Evolutionary conservation across 2,329 filamentous ascomycete genomes (phyloP).

Genomic region (Aspergillus alliaceus): DNA sequence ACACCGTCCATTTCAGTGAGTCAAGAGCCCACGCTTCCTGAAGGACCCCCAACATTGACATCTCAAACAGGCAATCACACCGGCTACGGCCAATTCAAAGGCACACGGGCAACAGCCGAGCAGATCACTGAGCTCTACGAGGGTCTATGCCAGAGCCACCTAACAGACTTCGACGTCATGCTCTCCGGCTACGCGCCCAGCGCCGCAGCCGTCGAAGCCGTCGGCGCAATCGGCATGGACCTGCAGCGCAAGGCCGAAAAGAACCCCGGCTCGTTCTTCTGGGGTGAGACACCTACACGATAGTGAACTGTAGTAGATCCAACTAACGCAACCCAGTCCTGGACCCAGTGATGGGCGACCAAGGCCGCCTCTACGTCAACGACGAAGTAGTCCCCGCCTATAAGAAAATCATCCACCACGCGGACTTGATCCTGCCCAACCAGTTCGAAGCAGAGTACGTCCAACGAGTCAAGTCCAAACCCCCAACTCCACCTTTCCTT

Average conservation of each 20-base stretch:
- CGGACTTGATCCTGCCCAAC: conserved; percentile 91
- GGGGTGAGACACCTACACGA: conserved; percentile 54
- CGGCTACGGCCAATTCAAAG: conserved; percentile 85
- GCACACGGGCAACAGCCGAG: conserved; percentile 74
- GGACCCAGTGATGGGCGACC: conserved; percentile 98
- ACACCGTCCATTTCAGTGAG: conserved; percentile 97
- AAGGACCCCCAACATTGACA: not conserved
- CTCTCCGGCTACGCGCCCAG: conserved; percentile 93
- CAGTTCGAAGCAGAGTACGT: conserved; percentile 94
- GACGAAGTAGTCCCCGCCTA: conserved; percentile 91
- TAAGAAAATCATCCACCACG: conserved; percentile 72
- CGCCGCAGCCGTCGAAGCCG: conserved; percentile 77
- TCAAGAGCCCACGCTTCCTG: conserved; percentile 10
- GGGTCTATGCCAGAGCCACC: conserved; percentile 77
- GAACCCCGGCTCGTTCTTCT: conserved; percentile 80
- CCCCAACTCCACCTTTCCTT: no score
- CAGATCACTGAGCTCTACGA: conserved; percentile 84
- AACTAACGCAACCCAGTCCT: conserved; percentile 58
- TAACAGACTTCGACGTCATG: conserved; percentile 91
- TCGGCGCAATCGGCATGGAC: conserved; percentile 80
- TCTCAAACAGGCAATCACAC: conserved; percentile 78
- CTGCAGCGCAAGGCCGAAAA: conserved; percentile 65
- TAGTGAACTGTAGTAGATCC: not conserved
- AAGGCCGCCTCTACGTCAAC: conserved; percentile 86
- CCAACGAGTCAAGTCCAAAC: not conserved